Percentiles rank a stretch among this genome's conserved stretches.
Evolutionary conservation across 176 grass and related monocot species (phyloP).

Genomic region (Panicum miliaceum): DNA sequence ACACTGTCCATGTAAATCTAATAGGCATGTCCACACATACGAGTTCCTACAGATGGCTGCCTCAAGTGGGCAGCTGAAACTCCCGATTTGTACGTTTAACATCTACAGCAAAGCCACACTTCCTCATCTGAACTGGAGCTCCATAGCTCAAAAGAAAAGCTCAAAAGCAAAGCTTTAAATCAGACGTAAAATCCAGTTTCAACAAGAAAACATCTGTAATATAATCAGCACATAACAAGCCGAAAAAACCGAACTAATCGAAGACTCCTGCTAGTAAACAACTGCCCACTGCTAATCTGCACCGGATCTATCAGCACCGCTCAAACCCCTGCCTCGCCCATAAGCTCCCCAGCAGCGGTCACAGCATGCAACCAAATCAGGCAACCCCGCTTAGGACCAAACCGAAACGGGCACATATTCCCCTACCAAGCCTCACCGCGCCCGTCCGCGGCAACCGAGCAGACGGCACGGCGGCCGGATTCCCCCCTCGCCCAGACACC

Average conservation of each 20-base stretch:
- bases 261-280: background rate
- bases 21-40: background rate
- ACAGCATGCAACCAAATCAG: background rate
- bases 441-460: background rate
- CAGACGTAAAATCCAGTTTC: background rate
- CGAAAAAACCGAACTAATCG: background rate
- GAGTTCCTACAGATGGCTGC: background rate
- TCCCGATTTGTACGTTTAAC: background rate
- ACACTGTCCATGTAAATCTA: background rate
- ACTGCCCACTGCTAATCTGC: background rate
- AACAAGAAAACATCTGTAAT: background rate
- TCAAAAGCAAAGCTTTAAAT: too few relatives aligned
- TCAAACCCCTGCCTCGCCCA: background rate
- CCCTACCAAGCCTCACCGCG: background rate
- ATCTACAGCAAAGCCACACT: background rate
- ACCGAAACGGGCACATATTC: background rate
- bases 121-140: background rate
- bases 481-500: background rate
- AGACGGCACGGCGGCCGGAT: background rate
- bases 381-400: background rate
- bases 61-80: background rate
- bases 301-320: too few relatives aligned
- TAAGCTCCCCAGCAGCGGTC: background rate
- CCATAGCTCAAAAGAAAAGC: too few relatives aligned
- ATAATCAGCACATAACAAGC: background rate